phyloP scores from a whole-genome alignment of 75 land plant genomes.

The Cunninghamia lanceolata region DNA sequence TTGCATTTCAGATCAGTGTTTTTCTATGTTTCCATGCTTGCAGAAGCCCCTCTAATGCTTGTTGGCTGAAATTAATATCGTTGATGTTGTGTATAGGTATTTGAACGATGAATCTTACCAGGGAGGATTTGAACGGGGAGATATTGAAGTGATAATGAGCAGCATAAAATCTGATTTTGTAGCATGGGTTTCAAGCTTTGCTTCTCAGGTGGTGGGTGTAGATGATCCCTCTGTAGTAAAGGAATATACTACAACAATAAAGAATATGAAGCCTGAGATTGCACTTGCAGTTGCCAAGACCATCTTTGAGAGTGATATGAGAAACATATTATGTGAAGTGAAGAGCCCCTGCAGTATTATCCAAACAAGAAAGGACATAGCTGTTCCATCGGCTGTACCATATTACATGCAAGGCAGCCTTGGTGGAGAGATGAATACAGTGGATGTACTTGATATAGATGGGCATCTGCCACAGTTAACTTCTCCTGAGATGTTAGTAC shows the following conservation, averaged over 20 bases:
- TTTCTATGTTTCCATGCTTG: too few relatives aligned
- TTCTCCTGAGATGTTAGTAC: not conserved
- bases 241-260: constrained; percentile 24
- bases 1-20: too few relatives aligned
- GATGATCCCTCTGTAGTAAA: constrained; percentile 22
- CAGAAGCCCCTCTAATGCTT: too few relatives aligned
- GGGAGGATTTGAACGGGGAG: constrained; percentile 61
- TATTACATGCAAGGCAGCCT: constrained; percentile 37
- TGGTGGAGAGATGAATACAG: not conserved
- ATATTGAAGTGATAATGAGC: constrained; percentile 30
- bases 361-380: constrained; percentile 46
- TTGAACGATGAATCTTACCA: constrained; percentile 53
- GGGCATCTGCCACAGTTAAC: constrained; percentile 2
- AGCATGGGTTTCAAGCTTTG: constrained; percentile 41
- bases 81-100: constrained; percentile 34
- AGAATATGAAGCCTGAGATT: constrained; percentile 44
- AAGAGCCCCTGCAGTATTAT: constrained; percentile 46
- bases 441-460: not conserved
- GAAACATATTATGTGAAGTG: constrained; percentile 43
- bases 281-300: constrained; percentile 41
- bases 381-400: constrained; percentile 41
- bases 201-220: constrained; percentile 23
- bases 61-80: not conserved
- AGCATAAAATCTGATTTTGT: constrained; percentile 43
- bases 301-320: constrained; percentile 46